phyloP scores from a whole-genome alignment of 2,329 filamentous ascomycete genomes.

The Sporothrix brasiliensis region DNA sequence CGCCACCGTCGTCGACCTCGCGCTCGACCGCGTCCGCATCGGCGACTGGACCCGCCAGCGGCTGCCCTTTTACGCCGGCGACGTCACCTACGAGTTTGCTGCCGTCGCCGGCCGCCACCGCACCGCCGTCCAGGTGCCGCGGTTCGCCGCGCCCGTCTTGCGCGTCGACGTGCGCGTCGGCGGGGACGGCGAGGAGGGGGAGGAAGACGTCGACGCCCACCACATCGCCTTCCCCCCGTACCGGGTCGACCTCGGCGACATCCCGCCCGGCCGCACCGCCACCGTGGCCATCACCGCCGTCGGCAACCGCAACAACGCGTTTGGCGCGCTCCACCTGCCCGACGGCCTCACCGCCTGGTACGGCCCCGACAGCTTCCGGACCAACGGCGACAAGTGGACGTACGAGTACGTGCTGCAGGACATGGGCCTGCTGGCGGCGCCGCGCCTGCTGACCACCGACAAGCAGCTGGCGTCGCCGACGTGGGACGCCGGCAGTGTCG shows the following conservation, averaged over 20 bases:
- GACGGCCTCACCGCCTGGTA: not conserved
- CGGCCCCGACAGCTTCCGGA: slow-evolving; percentile 10
- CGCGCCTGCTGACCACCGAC: slow-evolving; percentile 9
- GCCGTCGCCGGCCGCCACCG: not conserved
- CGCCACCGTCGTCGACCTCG: not conserved
- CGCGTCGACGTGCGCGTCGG: not conserved
- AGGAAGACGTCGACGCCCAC: too few species aligned
- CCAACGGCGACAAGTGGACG: slow-evolving; percentile 14
- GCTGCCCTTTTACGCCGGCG: slow-evolving; percentile 12
- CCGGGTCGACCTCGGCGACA: not conserved
- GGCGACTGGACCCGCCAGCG: slow-evolving; percentile 17
- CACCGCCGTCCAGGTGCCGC: slow-evolving; percentile 7
- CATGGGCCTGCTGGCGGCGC: slow-evolving; percentile 9
- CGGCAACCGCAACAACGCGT: slow-evolving; percentile 18
- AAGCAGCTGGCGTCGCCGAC: not conserved
- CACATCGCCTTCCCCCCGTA: slow-evolving; percentile 6
- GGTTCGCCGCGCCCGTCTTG: not conserved
- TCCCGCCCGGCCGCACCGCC: not conserved
- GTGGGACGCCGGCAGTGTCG: slow-evolving; percentile 8
- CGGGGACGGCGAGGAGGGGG: too few species aligned
- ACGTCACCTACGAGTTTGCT: not conserved
- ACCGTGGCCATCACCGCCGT: not conserved
- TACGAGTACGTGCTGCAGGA: slow-evolving; percentile 7
- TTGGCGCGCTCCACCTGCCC: slow-evolving; percentile 7
- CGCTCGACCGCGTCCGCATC: not conserved